A percentile compares a stretch with the other conserved stretches of the same genome.
phyloP scores from a whole-genome alignment of 495 filamentous ascomycete genomes.

The Cercophora newfieldiana region DNA sequence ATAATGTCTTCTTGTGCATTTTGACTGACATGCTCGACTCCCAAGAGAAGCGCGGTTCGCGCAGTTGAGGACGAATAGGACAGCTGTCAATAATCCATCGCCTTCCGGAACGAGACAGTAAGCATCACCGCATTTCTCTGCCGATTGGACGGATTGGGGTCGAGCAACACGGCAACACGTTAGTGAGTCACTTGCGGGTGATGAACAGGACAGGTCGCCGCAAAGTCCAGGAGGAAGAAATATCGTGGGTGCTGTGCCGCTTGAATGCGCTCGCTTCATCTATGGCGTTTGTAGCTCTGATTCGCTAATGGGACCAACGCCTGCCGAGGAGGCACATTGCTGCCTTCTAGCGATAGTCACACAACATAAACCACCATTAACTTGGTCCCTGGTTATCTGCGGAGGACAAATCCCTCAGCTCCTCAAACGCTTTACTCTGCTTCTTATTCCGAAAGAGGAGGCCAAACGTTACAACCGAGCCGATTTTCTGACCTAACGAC shows the following conservation, averaged over 20 bases:
- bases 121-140: background rate
- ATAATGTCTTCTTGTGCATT: no score
- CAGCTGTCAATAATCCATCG: background rate
- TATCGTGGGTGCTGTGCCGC: no score
- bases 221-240: background rate
- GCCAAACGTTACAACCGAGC: conserved; percentile 31
- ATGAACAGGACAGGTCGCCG: background rate
- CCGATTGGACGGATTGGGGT: background rate
- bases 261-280: no score
- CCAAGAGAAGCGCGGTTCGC: no score
- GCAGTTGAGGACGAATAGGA: background rate
- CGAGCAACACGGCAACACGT: no score
- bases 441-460: conserved; percentile 26
- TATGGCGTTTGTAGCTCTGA: no score
- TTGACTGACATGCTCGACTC: no score
- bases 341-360: no score
- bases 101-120: background rate
- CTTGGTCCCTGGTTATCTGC: no score
- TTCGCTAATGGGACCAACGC: no score
- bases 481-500: conserved; percentile 26
- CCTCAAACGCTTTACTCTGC: conserved; percentile 9
- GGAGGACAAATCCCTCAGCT: conserved; percentile 12
- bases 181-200: background rate
- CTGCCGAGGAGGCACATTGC: no score
- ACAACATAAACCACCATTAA: no score